These are phyloP conservation scores for Russula compacta DNA, from an alignment of 768 basidiomycete genomes.

Conservation along the genomic window DNA sequence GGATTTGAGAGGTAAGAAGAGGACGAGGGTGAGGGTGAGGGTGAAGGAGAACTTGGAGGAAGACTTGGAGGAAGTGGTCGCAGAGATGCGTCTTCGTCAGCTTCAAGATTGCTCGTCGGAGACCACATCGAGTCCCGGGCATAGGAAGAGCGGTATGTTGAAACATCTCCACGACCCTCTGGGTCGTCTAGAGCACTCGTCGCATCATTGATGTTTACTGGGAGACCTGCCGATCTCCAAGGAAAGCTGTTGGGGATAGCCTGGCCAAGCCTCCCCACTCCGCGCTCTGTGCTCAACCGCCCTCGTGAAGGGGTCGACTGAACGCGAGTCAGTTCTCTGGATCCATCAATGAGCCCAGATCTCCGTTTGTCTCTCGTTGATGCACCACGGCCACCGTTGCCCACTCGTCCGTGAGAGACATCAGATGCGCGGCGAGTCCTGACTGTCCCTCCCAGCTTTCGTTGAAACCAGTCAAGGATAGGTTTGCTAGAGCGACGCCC, in stretches of 20 bases:
- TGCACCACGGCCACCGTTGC: slow-evolving; percentile 11
- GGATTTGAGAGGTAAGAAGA: slow-evolving; percentile 78
- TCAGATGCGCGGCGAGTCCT: slow-evolving; percentile 44
- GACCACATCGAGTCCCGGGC: slow-evolving; percentile 76
- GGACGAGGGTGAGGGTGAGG: slow-evolving; percentile 75
- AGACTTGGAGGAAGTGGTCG: slow-evolving; percentile 83
- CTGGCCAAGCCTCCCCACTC: slow-evolving; percentile 19
- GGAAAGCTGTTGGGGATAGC: slow-evolving; percentile 14
- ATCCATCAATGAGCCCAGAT: slow-evolving; percentile 16
- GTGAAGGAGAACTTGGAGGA: slow-evolving; percentile 81
- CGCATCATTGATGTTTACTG: slow-evolving; percentile 44
- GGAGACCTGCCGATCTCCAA: slow-evolving; percentile 37
- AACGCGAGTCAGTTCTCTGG: slow-evolving; percentile 16
- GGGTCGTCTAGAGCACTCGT: slow-evolving; percentile 28
- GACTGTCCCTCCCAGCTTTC: slow-evolving; percentile 68
- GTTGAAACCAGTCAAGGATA: slow-evolving; percentile 84
- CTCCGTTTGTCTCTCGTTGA: slow-evolving; percentile 12
- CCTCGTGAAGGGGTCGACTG: slow-evolving; percentile 20
- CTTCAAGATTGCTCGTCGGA: slow-evolving; percentile 64
- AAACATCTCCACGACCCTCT: slow-evolving; percentile 29
- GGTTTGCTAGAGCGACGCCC: slow-evolving; percentile 70
- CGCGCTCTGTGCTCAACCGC: slow-evolving; percentile 21
- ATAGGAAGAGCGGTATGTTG: slow-evolving; percentile 45
- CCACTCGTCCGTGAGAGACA: slow-evolving; percentile 16
- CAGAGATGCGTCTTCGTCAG: slow-evolving; percentile 91